Evolutionary conservation across 148 eudicot species (phyloP).

Genomic region (Nyssa sinensis): DNA sequence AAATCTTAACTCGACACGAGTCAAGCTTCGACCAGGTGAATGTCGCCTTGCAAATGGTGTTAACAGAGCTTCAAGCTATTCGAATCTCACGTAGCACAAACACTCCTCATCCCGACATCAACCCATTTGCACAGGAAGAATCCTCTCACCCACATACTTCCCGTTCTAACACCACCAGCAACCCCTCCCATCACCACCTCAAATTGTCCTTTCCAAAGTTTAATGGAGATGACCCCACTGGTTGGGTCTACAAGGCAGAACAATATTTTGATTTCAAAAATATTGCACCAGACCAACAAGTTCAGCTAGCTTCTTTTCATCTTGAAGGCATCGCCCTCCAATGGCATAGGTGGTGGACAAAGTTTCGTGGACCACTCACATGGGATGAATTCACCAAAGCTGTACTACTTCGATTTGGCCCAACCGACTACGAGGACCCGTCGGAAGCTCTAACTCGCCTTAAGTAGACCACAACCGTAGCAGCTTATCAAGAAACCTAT

Average conservation of each 20-base stretch:
- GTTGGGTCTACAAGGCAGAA: background rate
- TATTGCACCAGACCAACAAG: no score
- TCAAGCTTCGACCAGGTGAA: background rate
- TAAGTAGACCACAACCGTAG: no score
- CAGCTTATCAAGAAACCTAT: no score
- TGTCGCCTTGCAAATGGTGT: background rate
- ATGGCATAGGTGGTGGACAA: no score
- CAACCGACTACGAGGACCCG: no score
- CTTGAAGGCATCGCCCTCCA: no score
- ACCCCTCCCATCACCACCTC: background rate
- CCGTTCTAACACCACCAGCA: background rate
- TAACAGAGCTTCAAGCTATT: background rate
- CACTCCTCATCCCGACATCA: background rate
- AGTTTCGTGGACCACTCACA: no score
- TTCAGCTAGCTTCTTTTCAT: no score
- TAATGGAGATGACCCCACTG: constrained; percentile 3
- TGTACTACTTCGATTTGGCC: no score
- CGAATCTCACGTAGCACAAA: background rate
- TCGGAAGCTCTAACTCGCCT: no score
- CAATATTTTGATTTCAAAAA: background rate
- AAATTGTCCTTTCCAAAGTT: background rate
- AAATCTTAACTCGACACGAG: constrained; percentile 4
- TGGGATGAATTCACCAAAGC: no score
- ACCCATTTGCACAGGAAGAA: background rate
- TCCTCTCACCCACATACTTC: background rate